Conservation (phyloP, 2,329 filamentous ascomycete species). For the Aspergillaceae sp. region DNA sequence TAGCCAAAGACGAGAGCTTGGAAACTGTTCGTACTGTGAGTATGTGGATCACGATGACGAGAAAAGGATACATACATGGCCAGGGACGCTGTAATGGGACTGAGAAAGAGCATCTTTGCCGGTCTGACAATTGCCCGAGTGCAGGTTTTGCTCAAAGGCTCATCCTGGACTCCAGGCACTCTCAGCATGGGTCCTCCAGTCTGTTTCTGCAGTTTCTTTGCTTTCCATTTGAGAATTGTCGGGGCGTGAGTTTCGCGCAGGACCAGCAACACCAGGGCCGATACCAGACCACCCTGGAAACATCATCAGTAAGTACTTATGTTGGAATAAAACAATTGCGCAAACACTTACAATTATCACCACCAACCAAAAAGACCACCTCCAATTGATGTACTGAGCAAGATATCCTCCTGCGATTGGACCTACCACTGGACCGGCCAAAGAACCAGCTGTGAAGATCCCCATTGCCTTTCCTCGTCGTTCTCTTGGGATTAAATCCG, state of each 20-base stretch:
- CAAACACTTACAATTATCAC: slow-evolving; percentile 24
- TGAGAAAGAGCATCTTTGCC: background rate
- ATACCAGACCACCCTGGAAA: slow-evolving; percentile 9
- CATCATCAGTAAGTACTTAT: background rate
- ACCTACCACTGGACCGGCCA: slow-evolving; percentile 26
- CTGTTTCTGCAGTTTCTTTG: background rate
- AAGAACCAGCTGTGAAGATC: slow-evolving; percentile 34
- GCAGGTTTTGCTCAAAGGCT: background rate
- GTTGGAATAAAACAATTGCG: background rate
- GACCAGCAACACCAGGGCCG: background rate
- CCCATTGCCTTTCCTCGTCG: slow-evolving; percentile 25
- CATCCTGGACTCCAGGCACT: background rate
- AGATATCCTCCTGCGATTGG: slow-evolving; percentile 35
- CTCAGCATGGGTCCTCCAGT: background rate
- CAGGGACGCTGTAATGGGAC: background rate
- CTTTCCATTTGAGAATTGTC: background rate
- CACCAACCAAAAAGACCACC: slow-evolving; percentile 41
- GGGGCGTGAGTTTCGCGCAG: background rate
- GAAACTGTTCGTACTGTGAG: background rate
- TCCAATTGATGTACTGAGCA: slow-evolving; percentile 22
- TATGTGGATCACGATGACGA: slow-evolving; percentile 5
- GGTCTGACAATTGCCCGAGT: background rate
- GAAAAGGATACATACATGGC: background rate
- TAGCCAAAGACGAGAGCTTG: slow-evolving; percentile 10
- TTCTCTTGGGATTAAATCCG: slow-evolving; percentile 34